Evolutionary conservation across 164 flowering plant species (phyloP), one percentile per base, ranked within the genome.

Genomic region (Nelumbo lutea): DNA sequence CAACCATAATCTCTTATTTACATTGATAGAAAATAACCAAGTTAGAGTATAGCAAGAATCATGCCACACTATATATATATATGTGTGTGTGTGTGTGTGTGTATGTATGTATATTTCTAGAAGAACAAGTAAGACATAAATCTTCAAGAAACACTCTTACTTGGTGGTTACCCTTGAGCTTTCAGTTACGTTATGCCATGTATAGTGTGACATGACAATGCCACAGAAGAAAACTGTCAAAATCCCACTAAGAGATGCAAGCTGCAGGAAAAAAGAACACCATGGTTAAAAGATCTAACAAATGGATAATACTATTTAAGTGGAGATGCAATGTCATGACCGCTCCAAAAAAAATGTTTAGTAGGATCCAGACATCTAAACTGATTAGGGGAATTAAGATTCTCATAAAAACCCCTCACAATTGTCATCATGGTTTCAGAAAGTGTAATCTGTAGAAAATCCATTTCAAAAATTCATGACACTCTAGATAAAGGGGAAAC

Each of bases 171-270:
- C 78, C 62, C 85, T 64, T 40, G 88, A 87, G 76, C 83, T 85
- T 73, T 83, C 87, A 39, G 88, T 80, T 5, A 83, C 80, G 59
- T 83, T 87, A 62, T 87, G 90, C 88, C 90, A 87, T 62, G 91
- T 84, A 68, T 87, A 85, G 71, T 87, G 91, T 10, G 91, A 85
- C 91, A 87, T 85, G 62, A 85, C 81, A 75, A 87, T 82, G 61
- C 90, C 88, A 76, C 84, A 85, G 73, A 84, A 86, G 83, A 85
- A 87, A 66, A 85, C 73, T 51, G 91, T 83, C 74, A 87, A 66
- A 55, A 85, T 87, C 64, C 87, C 91, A 69, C 89, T 87, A 9
- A 87, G 82, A 72, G 45, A 15, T 45, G 80, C 61, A 47, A 84
- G 79, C 88, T 85, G 88, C 74, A 50, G 51, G 62, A 58, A 40